phyloP scores from a whole-genome alignment of 345 rosid genomes.

The Balakata baccata region DNA sequence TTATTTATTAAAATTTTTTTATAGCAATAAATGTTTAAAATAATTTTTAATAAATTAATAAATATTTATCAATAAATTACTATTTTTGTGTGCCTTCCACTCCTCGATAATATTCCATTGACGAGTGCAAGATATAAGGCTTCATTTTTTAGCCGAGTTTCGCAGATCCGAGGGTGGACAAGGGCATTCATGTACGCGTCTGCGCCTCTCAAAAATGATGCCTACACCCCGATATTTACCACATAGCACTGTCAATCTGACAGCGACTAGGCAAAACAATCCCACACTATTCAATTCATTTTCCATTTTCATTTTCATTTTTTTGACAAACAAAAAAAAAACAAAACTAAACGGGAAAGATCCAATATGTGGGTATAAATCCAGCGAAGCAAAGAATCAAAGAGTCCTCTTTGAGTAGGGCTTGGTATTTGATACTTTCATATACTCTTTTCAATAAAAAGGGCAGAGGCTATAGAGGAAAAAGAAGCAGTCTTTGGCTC shows the following conservation, averaged over 20 bases:
- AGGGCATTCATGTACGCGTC: not conserved
- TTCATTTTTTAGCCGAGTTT: too few species aligned
- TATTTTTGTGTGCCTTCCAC: too few species aligned
- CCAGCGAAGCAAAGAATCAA: constrained; percentile 22
- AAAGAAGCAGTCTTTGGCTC: constrained; percentile 6
- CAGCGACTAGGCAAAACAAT: not conserved
- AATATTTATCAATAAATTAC: too few species aligned
- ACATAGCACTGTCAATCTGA: constrained; percentile 5
- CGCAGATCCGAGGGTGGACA: not conserved
- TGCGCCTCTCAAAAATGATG: not conserved
- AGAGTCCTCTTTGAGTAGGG: constrained; percentile 39
- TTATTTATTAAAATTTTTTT: too few species aligned
- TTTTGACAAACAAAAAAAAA: not conserved
- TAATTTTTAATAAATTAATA: too few species aligned
- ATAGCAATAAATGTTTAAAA: too few species aligned
- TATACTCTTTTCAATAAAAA: not conserved
- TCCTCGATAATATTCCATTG: too few species aligned
- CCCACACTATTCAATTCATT: not conserved
- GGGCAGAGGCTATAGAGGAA: constrained; percentile 2
- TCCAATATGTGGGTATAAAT: constrained; percentile 17
- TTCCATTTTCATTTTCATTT: not conserved
- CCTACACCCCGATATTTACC: not conserved
- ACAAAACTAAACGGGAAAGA: constrained; percentile 6
- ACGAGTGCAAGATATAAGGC: too few species aligned
- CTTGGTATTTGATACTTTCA: constrained; percentile 21